phyloP scores from a whole-genome alignment of 768 basidiomycete genomes.

The Pleurotus tuber-regium region DNA sequence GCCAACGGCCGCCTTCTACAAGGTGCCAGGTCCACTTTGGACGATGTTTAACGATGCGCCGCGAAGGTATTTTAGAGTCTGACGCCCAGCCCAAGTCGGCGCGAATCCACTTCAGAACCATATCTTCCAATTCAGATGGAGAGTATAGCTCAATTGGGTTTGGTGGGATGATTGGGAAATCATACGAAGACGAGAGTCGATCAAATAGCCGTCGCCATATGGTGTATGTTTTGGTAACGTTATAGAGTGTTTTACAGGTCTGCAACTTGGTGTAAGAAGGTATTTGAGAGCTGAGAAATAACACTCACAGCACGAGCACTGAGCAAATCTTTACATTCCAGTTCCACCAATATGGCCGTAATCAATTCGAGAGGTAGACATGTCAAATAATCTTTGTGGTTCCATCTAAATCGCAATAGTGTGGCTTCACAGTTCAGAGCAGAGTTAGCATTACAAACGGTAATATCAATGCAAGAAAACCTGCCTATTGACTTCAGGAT shows the following conservation, averaged over 20 bases:
- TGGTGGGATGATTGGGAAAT: background rate
- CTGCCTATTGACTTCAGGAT: no score
- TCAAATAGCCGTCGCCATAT: background rate
- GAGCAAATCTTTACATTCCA: background rate
- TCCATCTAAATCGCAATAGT: no score
- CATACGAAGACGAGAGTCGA: background rate
- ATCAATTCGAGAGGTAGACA: background rate
- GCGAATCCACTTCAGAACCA: background rate
- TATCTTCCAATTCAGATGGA: background rate
- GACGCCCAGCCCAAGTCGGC: background rate
- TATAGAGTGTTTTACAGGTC: background rate
- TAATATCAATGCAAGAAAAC: no score
- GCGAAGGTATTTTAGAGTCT: background rate
- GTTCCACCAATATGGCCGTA: background rate
- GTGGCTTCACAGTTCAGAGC: no score
- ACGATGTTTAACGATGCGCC: background rate
- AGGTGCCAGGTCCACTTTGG: no score
- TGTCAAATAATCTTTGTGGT: no score
- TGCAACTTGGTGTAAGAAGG: background rate
- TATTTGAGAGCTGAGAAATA: background rate
- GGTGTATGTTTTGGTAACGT: background rate
- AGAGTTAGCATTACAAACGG: no score
- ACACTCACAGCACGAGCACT: background rate
- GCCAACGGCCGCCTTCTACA: no score
- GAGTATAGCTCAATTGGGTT: background rate